Evolutionary conservation across 2,329 filamentous ascomycete species (phyloP), one percentile per base, ranked within the genome.

Genomic region (Hypoxylon sp.): DNA sequence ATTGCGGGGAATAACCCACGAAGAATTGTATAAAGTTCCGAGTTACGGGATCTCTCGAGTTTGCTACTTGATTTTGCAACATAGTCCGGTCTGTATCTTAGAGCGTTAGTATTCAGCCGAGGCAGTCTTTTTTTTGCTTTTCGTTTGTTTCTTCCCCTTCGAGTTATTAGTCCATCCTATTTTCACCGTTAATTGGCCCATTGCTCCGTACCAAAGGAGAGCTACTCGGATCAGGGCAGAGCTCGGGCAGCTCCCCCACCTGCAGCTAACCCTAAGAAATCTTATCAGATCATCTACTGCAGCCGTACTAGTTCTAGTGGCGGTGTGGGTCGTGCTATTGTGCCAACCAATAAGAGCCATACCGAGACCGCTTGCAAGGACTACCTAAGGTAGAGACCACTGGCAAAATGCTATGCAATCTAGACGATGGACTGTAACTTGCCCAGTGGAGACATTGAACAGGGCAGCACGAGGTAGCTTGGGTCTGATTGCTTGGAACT

Each of bases 211-310:
- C 44, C 50, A 58, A 28, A 7, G 24, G 24, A n/a, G 38, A 57
- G 57, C 36, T 53, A 58, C 26, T 36, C 26, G 24, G 49, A 53
- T 51, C 16, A 42, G 14, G 50, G 49, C 55, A 48, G 44, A 36
- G 45, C n/a, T n/a, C n/a, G n/a, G 40, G 33, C 45, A 61, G 56
- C 24, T 6, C 24, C 24, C 32, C 57, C 51, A 53, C 51, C 33
- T 40, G 24, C 44, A n/a, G 24, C 36, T 51, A 24, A 32, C 16
- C 26, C 55, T 44, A 30, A 49, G 50, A 61, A 55, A 67, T 67
- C 64, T 64, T 63, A 63, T 66, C 59, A 66, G 59, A 62, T 63
- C 59, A 63, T 56, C 51, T 38, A 50, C 32, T 45, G 45, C 45
- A 45, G 42, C 18, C 3, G 38, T 32, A 26, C 30, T 44, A 49